These are phyloP conservation scores for Kockiozyma suomiensis DNA, from an alignment of 805 yeast genomes.

Conservation along the genomic window DNA sequence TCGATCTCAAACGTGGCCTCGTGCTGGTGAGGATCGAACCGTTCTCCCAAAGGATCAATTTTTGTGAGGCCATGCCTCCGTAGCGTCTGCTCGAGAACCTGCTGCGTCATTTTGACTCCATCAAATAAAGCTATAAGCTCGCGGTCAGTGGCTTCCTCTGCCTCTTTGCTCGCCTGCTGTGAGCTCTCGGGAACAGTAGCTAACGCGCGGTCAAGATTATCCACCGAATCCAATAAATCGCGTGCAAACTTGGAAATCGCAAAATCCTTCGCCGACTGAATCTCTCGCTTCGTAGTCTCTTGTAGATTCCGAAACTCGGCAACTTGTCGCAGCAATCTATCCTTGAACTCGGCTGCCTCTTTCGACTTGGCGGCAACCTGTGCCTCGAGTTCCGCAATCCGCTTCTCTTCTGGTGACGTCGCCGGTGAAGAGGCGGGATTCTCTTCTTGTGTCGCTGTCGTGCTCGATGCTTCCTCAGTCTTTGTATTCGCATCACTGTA, in stretches of 20 bases:
- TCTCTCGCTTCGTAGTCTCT: slow-evolving; percentile 83
- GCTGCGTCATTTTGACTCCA: slow-evolving; percentile 89
- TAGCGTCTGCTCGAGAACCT: slow-evolving; percentile 81
- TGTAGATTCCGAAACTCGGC: slow-evolving; percentile 94
- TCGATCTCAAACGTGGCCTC: slow-evolving; percentile 91
- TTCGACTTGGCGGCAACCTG: slow-evolving; percentile 57
- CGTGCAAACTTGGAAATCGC: slow-evolving; percentile 91
- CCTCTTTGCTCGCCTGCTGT: slow-evolving; percentile 22
- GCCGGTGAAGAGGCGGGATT: neutral
- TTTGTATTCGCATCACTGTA: neutral
- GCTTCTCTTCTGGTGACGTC: slow-evolving; percentile 28
- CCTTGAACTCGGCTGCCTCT: slow-evolving; percentile 80
- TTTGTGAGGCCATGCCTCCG: slow-evolving; percentile 76
- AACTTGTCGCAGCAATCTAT: slow-evolving; percentile 75
- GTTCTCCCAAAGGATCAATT: slow-evolving; percentile 80
- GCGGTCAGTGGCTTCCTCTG: slow-evolving; percentile 54
- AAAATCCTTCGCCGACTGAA: slow-evolving; percentile 83
- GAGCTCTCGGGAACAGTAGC: slow-evolving; percentile 54
- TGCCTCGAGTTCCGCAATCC: slow-evolving; percentile 46
- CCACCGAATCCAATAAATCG: slow-evolving; percentile 85
- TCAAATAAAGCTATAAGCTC: slow-evolving; percentile 78
- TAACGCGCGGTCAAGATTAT: slow-evolving; percentile 86
- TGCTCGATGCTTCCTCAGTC: neutral
- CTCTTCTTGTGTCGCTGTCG: neutral
- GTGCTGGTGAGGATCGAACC: slow-evolving; percentile 86